phyloP scores from a whole-genome alignment of 192 early-diverging fungal genomes.

The Dissophora ornata region DNA sequence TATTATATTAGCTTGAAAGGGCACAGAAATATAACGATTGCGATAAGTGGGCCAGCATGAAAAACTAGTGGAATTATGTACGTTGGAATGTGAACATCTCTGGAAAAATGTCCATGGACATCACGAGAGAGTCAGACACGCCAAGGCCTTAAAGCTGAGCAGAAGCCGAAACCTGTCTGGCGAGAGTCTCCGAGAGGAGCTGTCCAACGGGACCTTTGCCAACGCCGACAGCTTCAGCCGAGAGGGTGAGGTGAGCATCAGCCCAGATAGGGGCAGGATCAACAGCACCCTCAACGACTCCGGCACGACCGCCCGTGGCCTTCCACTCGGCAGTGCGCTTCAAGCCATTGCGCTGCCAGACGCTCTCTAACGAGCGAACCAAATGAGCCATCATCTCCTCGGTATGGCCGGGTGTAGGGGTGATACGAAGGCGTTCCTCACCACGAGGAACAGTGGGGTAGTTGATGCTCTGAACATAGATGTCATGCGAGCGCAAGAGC shows the following conservation, averaged over 20 bases:
- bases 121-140: background rate
- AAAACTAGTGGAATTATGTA: too few relatives aligned
- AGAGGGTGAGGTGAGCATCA: constrained; percentile 60
- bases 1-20: too few relatives aligned
- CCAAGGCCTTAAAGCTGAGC: constrained; percentile 21
- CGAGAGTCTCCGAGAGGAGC: background rate
- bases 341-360: constrained; percentile 90
- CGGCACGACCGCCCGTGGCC: constrained; percentile 84
- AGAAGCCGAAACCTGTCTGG: constrained; percentile 7
- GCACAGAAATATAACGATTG: too few relatives aligned
- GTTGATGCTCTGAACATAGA: constrained; percentile 99
- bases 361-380: constrained; percentile 82
- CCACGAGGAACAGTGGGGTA: constrained; percentile 96
- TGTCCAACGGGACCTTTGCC: background rate
- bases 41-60: too few relatives aligned
- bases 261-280: constrained; percentile 68
- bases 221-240: constrained; percentile 13
- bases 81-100: constrained; percentile 10
- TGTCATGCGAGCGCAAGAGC: constrained; percentile 87
- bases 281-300: constrained; percentile 76
- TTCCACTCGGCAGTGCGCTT: constrained; percentile 90
- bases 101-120: background rate
- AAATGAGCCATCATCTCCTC: constrained; percentile 83
- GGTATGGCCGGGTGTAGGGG: constrained; percentile 95
- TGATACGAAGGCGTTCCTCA: constrained; percentile 97